phyloP scores from a whole-genome alignment of 352 stramenopile species.

The Thalassiosira allenii region DNA sequence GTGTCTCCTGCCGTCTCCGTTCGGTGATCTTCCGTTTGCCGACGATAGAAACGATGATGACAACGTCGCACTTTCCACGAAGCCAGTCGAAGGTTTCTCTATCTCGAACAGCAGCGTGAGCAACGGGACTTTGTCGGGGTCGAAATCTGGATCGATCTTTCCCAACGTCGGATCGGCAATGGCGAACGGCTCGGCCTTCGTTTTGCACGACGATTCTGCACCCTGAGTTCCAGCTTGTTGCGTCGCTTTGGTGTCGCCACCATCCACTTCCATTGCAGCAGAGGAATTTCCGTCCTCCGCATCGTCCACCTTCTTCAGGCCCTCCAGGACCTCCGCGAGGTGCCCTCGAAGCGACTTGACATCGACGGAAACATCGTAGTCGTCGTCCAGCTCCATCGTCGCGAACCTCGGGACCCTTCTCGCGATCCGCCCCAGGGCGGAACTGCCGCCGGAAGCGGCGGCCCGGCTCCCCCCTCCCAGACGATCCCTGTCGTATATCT shows the following conservation, averaged over 20 bases:
- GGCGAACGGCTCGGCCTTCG: constrained; percentile 80
- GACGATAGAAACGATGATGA: constrained; percentile 53
- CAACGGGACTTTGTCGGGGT: constrained; percentile 81
- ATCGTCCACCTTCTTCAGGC: constrained; percentile 19
- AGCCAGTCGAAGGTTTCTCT: constrained; percentile 81
- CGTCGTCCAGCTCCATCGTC: constrained; percentile 77
- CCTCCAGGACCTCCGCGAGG: constrained; percentile 18
- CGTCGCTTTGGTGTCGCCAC: constrained; percentile 2
- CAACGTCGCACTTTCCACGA: constrained; percentile 69
- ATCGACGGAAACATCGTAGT: constrained; percentile 60
- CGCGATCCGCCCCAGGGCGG: constrained; percentile 60
- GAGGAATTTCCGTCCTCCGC: background rate
- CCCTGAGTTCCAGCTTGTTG: constrained; percentile 28
- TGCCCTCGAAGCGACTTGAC: constrained; percentile 23
- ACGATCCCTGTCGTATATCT: constrained; percentile 77
- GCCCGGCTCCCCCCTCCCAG: constrained; percentile 39
- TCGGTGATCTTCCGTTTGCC: no score
- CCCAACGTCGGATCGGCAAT: constrained; percentile 80
- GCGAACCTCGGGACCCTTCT: constrained; percentile 78
- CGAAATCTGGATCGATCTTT: constrained; percentile 81
- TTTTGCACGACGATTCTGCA: constrained; percentile 62
- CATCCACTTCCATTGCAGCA: constrained; percentile 36
- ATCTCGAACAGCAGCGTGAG: constrained; percentile 82
- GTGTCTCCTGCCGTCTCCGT: no score
- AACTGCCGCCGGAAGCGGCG: constrained; percentile 17